Percentiles rank a stretch among this genome's conserved stretches.
phyloP scores from a whole-genome alignment of 768 basidiomycete genomes.

The Fomitopsis serialis region DNA sequence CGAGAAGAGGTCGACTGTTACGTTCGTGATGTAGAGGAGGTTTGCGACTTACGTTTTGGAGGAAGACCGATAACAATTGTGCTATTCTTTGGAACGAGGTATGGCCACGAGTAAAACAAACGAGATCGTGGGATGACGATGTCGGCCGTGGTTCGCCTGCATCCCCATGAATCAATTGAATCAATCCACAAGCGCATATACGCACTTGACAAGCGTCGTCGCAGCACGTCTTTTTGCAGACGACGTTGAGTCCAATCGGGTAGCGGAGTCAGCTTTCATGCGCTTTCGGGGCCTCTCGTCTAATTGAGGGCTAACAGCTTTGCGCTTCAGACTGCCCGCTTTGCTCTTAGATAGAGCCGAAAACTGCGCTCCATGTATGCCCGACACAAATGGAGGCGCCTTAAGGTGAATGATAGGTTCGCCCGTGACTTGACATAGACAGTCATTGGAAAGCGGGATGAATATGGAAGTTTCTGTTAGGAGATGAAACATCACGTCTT shows the following conservation, averaged over 20 bases:
- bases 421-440: slow-evolving; percentile 81
- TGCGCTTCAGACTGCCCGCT: slow-evolving; percentile 4
- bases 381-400: slow-evolving; percentile 1
- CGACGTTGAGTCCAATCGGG: neutral
- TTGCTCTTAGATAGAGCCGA: too few relatives aligned
- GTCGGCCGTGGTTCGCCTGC: slow-evolving; percentile 43
- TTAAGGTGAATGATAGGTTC: slow-evolving; percentile 49
- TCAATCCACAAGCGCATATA: neutral
- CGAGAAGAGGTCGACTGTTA: neutral
- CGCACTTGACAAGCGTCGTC: neutral
- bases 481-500: slow-evolving; percentile 71
- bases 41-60: slow-evolving; percentile 51
- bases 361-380: neutral
- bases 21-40: neutral
- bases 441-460: slow-evolving; percentile 73
- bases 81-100: slow-evolving; percentile 41
- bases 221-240: neutral
- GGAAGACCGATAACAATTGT: slow-evolving; percentile 62
- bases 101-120: slow-evolving; percentile 66
- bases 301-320: neutral
- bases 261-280: slow-evolving; percentile 5
- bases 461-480: slow-evolving; percentile 74
- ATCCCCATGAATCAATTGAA: neutral
- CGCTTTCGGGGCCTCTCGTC: slow-evolving; percentile 24
- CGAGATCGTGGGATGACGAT: slow-evolving; percentile 48